These are phyloP conservation scores for Ganoderma leucocontextum DNA, from an alignment of 1,284 basidiomycete species.

Conservation along the genomic window DNA sequence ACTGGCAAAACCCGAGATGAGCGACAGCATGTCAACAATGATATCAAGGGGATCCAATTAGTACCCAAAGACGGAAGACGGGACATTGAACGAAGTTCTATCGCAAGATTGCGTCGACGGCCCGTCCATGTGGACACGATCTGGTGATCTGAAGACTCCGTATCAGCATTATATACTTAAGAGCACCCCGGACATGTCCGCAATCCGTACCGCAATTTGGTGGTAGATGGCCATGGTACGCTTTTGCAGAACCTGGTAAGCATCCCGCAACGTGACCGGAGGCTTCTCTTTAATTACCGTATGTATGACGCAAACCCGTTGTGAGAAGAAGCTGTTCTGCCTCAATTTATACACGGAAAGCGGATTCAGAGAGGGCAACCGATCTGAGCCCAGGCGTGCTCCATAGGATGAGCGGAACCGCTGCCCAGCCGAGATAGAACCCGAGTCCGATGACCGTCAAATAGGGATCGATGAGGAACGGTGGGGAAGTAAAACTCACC, in stretches of 20 bases:
- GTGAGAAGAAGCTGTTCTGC: not conserved
- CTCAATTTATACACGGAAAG: not conserved
- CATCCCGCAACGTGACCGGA: not conserved
- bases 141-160: not conserved
- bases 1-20: not conserved
- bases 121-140: not conserved
- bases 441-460: not conserved
- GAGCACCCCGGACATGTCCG: not conserved
- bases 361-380: not conserved
- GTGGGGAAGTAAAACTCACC: not conserved
- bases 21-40: not conserved
- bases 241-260: not conserved
- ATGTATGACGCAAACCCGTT: not conserved
- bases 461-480: not conserved
- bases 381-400: not conserved
- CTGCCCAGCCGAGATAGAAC: not conserved
- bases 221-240: not conserved
- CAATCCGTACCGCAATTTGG: not conserved
- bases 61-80: not conserved
- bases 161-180: not conserved
- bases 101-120: not conserved
- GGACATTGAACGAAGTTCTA: not conserved
- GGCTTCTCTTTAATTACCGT: conserved; percentile 5
- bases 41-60: not conserved
- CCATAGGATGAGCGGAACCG: not conserved